These are phyloP conservation scores for Venustampulla echinocandica DNA, from an alignment of 495 filamentous ascomycete species.

Conservation along the genomic window DNA sequence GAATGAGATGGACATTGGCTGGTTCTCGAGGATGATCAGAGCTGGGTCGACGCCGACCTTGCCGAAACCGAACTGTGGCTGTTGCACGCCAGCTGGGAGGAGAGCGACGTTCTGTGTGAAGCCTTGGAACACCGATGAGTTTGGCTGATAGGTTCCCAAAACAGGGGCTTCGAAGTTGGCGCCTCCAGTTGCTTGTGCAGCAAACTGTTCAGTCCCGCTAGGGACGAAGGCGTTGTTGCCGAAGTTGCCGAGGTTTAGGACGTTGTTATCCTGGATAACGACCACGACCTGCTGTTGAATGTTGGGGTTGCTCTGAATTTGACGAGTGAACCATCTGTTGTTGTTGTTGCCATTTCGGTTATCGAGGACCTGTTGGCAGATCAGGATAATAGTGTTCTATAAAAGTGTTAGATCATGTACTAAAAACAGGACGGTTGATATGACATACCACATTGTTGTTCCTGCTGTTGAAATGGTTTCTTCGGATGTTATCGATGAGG, in stretches of 20 bases:
- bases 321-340: slow-evolving; percentile 16
- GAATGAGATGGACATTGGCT: slow-evolving; percentile 11
- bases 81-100: slow-evolving; percentile 6
- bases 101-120: slow-evolving; percentile 9
- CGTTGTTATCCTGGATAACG: slow-evolving; percentile 2
- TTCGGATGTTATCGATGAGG: slow-evolving; percentile 21
- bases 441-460: slow-evolving; percentile 21
- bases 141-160: not conserved
- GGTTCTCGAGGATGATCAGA: slow-evolving; percentile 13
- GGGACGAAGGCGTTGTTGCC: not conserved
- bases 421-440: slow-evolving; percentile 2
- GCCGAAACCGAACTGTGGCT: slow-evolving; percentile 7
- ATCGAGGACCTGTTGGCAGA: slow-evolving; percentile 16
- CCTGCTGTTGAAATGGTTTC: slow-evolving; percentile 17
- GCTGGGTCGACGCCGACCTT: slow-evolving; percentile 13
- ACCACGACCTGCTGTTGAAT: slow-evolving; percentile 9
- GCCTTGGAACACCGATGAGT: not conserved
- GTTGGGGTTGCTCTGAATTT: slow-evolving; percentile 14
- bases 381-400: slow-evolving; percentile 19
- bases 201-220: not conserved
- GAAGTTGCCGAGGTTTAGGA: not conserved
- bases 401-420: slow-evolving; percentile 16
- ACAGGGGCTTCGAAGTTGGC: not conserved
- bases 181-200: not conserved
- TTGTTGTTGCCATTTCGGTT: slow-evolving; percentile 11